A percentile compares a stretch with the other conserved stretches of the same genome.
These are phyloP conservation scores for Vickermania spadyakhi DNA, from an alignment of 208 protist genomes.

Conservation along the genomic window DNA sequence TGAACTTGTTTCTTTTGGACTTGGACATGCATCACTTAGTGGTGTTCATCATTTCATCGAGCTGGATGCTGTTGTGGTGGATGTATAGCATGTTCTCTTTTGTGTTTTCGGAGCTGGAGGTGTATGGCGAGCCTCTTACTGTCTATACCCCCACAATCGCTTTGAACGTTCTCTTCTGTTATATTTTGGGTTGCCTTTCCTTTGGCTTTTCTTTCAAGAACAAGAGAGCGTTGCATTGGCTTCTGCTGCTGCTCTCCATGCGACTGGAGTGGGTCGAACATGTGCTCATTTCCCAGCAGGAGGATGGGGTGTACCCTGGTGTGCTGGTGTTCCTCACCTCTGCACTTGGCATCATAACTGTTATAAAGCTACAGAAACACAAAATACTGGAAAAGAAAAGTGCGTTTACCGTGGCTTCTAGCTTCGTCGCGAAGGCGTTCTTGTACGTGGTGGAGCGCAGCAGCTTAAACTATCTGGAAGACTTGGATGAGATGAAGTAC, in stretches of 20 bases:
- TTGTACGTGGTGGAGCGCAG: conserved; percentile 75
- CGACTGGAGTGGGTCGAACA: conserved; percentile 76
- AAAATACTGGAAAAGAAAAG: conserved; percentile 27
- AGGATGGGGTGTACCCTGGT: conserved; percentile 65
- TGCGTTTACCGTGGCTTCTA: conserved; percentile 47
- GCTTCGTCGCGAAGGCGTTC: conserved; percentile 67
- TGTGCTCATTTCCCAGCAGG: conserved; percentile 79
- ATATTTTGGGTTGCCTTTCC: conserved; percentile 70
- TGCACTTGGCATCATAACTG: conserved; percentile 40
- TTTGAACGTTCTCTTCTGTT: conserved; percentile 61
- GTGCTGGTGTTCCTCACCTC: conserved; percentile 61
- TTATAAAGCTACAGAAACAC: conserved; percentile 52
- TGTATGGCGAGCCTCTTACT: conserved; percentile 57
- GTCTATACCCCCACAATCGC: conserved; percentile 55
- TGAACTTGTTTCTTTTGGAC: conserved; percentile 78
- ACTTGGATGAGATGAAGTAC: conserved; percentile 12
- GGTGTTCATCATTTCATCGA: conserved; percentile 69
- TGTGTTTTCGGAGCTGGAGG: conserved; percentile 71
- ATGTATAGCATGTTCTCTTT: conserved; percentile 86
- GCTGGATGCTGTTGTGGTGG: conserved; percentile 78
- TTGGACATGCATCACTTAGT: conserved; percentile 56
- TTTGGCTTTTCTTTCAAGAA: conserved; percentile 64
- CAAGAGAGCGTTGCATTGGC: conserved; percentile 30
- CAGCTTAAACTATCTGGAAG: conserved; percentile 52
- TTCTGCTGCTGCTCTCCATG: conserved; percentile 46